Base-by-base conservation (phyloP, 768 basidiomycete species). In the Xerocomellus intermedius region DNA sequence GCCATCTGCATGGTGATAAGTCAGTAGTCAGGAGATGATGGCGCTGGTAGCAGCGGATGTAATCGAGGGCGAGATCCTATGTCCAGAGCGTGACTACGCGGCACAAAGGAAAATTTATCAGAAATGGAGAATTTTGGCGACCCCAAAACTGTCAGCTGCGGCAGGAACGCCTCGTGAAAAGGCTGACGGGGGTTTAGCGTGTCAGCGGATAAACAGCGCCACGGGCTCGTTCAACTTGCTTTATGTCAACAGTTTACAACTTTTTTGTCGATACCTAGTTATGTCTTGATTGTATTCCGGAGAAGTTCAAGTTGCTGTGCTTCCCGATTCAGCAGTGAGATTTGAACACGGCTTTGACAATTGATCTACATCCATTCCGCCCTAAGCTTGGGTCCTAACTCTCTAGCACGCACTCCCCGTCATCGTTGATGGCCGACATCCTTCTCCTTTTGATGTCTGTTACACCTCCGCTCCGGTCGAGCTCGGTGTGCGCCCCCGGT, bases 61-160 rank as follows among this genome's bases (percentile, higher is more conserved):
- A 36, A 36, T 45, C 37, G 13, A 32, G 32, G 47, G 37, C 19
- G 50, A 48, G 41, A 38, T 37, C 12, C 41, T 30, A n/a, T 14
- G 42, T 30, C 53, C 42, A 55, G 58, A 59, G 50, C 49, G 42
- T 63, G 55, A 28, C 33, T 16, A 19, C 37, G 43, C 21, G 19
- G 26, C 41, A 47, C 17, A 48, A 35, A 56, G 32, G 38, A 35
- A 38, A n/a, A 22, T 35, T 51, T 28, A 16, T 45, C 48, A 16
- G 35, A 37, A 53, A 56, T 54, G 61, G 55, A 45, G 54, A 21
- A n/a, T 52, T 48, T 42, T 43, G 28, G 50, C 46, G 56, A 64
- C 69, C 69, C 69, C 59, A 72, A 72, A 69, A 62, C 70, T 70
- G 69, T 70, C 69, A 70, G 13, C 13, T 41, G 47, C 44, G 38